Evolutionary conservation across 2,329 filamentous ascomycete genomes (phyloP), one percentile per base, ranked within the genome.

Genomic region (Sclerotinia trifoliorum): DNA sequence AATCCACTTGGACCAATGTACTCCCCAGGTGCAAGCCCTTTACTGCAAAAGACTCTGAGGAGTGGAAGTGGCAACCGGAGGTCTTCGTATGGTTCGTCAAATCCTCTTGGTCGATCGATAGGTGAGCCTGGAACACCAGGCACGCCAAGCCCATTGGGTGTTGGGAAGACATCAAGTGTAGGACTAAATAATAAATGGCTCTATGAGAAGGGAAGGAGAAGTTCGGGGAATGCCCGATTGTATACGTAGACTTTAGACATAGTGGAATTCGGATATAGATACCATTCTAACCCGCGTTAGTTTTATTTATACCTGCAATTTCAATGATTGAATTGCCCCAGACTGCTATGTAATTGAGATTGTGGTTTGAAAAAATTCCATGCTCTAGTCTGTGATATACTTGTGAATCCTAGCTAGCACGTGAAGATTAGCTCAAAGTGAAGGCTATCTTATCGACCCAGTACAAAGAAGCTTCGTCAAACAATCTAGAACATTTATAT

Each of bases 171-270:
- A 68, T 88, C 89, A 54, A 93, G 87, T 72, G 87, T 96, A 65
- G 88, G 88, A 0, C 77, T 97, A 76, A 97, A 94, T 79, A 97
- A 88, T 81, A 96, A 95, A 81, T 98, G 94, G 94, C 80, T 97
- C 70, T 98, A 97, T 77, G 93, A 97, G 79, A 92, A 89, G 80
- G 90, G 91, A 74, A 82, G 88, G 60, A 76, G 75, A 54, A 77
- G 73, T 65, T 75, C 75, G 19, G 75, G 77, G 17, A 77, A 69
- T 48, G 49, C 73, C 56, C 70, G 72, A 39, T 65, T 76, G 55
- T 78, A 75, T 66, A 70, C 74, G 55, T 77, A 73, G 66, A 69
- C 42, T 52, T 39, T 62, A 55, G 35, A 60, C 10, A 48, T 46
- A 39, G 46, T 64, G 52, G 63, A 70, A 70, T 71, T 70, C 70